Percentiles rank a stretch among this genome's conserved stretches.
These are phyloP conservation scores for Kwoniella bestiolae DNA, from an alignment of 768 basidiomycete species.

Conservation along the genomic window DNA sequence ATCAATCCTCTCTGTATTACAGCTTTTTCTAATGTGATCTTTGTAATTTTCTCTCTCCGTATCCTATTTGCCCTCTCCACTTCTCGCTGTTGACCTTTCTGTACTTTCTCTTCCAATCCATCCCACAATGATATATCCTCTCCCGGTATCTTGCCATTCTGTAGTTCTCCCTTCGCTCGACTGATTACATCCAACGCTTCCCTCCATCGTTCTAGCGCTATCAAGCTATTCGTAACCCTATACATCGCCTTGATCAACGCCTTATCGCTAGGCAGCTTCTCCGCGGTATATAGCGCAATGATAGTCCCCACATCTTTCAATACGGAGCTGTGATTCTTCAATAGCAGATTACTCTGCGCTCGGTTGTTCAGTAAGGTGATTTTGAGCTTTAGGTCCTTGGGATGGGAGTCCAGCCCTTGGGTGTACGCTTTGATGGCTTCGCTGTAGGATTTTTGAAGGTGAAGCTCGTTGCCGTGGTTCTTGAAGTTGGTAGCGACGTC, in stretches of 20 bases:
- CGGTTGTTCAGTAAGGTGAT: constrained; percentile 78
- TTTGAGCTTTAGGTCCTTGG: constrained; percentile 63
- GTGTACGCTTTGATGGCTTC: constrained; percentile 90
- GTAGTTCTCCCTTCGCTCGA: constrained; percentile 50
- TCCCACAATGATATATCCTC: constrained; percentile 62
- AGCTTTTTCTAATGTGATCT: constrained; percentile 64
- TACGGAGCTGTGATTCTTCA: constrained; percentile 87
- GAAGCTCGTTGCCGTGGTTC: constrained; percentile 93
- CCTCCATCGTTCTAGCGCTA: constrained; percentile 72
- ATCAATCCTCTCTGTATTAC: constrained; percentile 70
- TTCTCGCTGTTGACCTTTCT: constrained; percentile 36
- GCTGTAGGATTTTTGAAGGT: constrained; percentile 79
- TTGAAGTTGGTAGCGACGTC: constrained; percentile 93
- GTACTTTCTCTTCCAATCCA: constrained; percentile 59
- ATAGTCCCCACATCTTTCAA: constrained; percentile 66
- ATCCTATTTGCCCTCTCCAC: constrained; percentile 57
- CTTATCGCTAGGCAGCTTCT: constrained; percentile 13
- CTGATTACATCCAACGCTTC: constrained; percentile 87
- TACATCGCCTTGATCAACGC: constrained; percentile 78
- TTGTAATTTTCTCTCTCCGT: constrained; percentile 61
- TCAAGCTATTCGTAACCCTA: constrained; percentile 77
- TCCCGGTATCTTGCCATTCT: constrained; percentile 59
- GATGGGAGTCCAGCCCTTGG: constrained; percentile 83
- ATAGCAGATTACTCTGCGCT: constrained; percentile 86
- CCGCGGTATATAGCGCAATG: constrained; percentile 39